Evolutionary conservation across 192 early-diverging fungal genomes (phyloP), one percentile per base, ranked within the genome.

Genomic region (Podila verticillata): DNA sequence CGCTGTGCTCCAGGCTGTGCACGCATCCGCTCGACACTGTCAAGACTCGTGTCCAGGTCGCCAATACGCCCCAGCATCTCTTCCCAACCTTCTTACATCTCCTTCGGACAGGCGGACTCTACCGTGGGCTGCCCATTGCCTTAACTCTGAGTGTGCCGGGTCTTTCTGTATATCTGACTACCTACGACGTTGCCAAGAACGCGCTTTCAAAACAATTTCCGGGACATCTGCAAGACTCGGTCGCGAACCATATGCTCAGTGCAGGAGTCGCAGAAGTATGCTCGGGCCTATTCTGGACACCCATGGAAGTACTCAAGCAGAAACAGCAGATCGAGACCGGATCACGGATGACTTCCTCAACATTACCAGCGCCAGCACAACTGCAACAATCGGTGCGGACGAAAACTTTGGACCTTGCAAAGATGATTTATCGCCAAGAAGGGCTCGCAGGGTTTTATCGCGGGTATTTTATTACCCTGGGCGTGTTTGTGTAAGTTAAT

Each of bases 251-350:
- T 74, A 72, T 87, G 22, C 29, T 83, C 1, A 85, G 89, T n/a
- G 93, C 87, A 9, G 74, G 77, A 1, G 63, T 73, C 24, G 93
- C 95, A 24, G 95, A 96, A 73, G 82, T 85, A 15, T 61, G 88
- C 0, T 88, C 89, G 7, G 93, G 93, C 9, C 63, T 90, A 9
- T 85, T 93, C 28, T 96, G 92, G 84, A 96, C 95, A 5, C 95
- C 95, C 2, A 96, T 96, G 95, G 95, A 96, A 73, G 90, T 96
- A 1, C 32, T 96, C 39, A 96, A 96, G 63, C 91, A 87, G 59
- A 87, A 88, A 56, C 64, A 93, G 61, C 95, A 96, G 72, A 87
- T 89, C 32, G 80, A 70, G 47, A 61, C 51, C 9, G 24, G 39
- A 3, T 15, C 39, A 44, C 12, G 39, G 39, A 61, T 63, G 48